Base-by-base conservation (phyloP, 73 alveolate species). In the Effrenium voratum region DNA sequence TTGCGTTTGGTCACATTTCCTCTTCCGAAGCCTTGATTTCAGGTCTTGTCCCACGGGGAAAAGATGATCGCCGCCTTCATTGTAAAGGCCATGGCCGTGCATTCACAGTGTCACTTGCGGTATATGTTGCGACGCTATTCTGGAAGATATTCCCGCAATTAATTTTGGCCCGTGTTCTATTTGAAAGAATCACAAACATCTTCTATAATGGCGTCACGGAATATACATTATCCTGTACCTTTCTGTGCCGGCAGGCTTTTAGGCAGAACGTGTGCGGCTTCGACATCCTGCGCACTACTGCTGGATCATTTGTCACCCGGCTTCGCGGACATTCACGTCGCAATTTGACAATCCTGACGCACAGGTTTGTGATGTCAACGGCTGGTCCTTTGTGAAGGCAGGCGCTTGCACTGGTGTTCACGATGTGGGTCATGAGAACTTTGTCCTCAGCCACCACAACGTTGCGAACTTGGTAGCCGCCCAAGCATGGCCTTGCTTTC, bases 301-400 rank as follows among this genome's bases (percentile, higher is more conserved):
- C 99, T 93, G 99, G 90, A 4, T 79, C 90, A 24, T 79, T 45
- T 32, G 90, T 30, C 60, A 60, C 90, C 26, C 38, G 86, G 36
- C 86, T 10, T 15, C 49, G 47, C 30, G 24, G 16, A 36, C 49
- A 8, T 43, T 76, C 40, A 30, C 15, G 4, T 6, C 45, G 15
- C 5, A 45, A 28, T 41, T 19, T 46, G 43, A 8, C 22, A 46
- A 45, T 66, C 43, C 24, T 79, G 8, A 34, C 99, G 26, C 99
- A 28, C 99, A 99, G 99, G 99, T 99, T n/a, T 99, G 99, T 87
- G 99, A 99, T 98, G 99, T 99, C n/a, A 99, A 99, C 99, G 99
- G 99, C 19, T 99, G 99, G 98, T 99, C 99, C 68, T 99, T 99
- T 93, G 99, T 99, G 55, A 99, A 99, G 98, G 93, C 32, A 8